Conservation (phyloP, 2,329 filamentous ascomycete genomes). For the Remersonia thermophila region DNA sequence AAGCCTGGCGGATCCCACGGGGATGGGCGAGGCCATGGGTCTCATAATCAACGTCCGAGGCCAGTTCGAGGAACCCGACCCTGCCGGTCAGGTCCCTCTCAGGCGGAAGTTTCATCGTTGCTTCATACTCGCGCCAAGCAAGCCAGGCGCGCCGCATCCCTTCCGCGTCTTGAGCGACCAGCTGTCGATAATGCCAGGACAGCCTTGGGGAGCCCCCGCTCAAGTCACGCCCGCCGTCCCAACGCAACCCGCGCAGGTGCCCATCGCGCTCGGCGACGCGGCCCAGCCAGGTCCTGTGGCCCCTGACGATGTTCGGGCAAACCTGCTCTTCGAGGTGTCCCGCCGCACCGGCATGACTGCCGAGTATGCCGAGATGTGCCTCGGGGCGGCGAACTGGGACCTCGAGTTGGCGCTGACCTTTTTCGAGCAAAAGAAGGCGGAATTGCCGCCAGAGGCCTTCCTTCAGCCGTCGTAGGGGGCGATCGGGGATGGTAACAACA, state of each 20-base stretch:
- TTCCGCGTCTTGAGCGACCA: slow-evolving; percentile 66
- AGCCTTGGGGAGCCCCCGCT: slow-evolving; percentile 11
- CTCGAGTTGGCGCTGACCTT: slow-evolving; percentile 60
- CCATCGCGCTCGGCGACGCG: background rate
- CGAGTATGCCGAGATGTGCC: slow-evolving; percentile 68
- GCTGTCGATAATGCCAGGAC: slow-evolving; percentile 32
- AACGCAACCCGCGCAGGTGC: background rate
- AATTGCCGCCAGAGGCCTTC: slow-evolving; percentile 17
- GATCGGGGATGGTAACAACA: background rate
- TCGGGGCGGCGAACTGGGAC: slow-evolving; percentile 66
- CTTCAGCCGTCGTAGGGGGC: slow-evolving; percentile 8
- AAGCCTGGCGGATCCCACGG: slow-evolving; percentile 56
- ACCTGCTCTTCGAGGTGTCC: slow-evolving; percentile 63
- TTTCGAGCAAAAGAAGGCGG: slow-evolving; percentile 65
- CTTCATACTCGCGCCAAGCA: slow-evolving; percentile 66
- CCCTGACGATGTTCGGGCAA: slow-evolving; percentile 35
- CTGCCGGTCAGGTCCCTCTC: slow-evolving; percentile 40
- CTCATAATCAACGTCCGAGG: slow-evolving; percentile 70
- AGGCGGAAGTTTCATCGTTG: slow-evolving; percentile 72
- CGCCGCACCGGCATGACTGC: slow-evolving; percentile 69
- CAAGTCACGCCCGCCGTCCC: slow-evolving; percentile 10
- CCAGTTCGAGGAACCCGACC: slow-evolving; percentile 66
- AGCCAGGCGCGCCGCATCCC: slow-evolving; percentile 39
- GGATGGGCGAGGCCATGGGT: slow-evolving; percentile 52
- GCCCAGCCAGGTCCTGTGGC: background rate